Conservation (phyloP, 2,329 filamentous ascomycete genomes). For the Colletotrichum zoysiae region DNA sequence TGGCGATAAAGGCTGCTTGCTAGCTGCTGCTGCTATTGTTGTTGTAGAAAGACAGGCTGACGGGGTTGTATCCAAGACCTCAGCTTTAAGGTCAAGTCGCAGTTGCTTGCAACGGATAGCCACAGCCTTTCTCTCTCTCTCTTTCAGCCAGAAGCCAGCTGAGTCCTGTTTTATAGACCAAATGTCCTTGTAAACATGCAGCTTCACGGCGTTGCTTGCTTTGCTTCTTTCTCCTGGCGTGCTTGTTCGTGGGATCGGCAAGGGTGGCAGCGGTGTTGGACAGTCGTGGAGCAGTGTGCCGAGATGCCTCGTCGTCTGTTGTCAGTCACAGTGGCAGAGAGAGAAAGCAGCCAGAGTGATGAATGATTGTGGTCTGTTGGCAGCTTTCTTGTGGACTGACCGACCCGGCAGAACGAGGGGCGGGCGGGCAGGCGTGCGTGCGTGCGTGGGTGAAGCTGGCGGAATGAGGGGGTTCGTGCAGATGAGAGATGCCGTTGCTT, state of each 20-base stretch:
- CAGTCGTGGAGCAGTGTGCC: slow-evolving; percentile 4
- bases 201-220: slow-evolving; percentile 22
- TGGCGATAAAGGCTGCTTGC: slow-evolving; percentile 1
- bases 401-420: slow-evolving; percentile 8
- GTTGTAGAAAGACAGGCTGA: background rate
- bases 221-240: slow-evolving; percentile 10
- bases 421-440: background rate
- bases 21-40: background rate
- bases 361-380: slow-evolving; percentile 2
- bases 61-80: background rate
- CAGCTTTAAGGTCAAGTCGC: background rate
- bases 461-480: slow-evolving; percentile 16
- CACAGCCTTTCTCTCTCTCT: background rate
- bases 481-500: slow-evolving; percentile 6
- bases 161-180: background rate
- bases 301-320: slow-evolving; percentile 2
- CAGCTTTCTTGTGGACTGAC: slow-evolving; percentile 18
- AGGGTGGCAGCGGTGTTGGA: slow-evolving; percentile 1
- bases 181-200: slow-evolving; percentile 13
- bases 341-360: background rate
- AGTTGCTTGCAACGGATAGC: slow-evolving; percentile 3
- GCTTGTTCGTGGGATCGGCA: background rate
- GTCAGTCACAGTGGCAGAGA: background rate
- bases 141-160: slow-evolving; percentile 1
- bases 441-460: slow-evolving; percentile 8